phyloP scores from a whole-genome alignment of 331 rosid species.

The Spiraea crenata region DNA sequence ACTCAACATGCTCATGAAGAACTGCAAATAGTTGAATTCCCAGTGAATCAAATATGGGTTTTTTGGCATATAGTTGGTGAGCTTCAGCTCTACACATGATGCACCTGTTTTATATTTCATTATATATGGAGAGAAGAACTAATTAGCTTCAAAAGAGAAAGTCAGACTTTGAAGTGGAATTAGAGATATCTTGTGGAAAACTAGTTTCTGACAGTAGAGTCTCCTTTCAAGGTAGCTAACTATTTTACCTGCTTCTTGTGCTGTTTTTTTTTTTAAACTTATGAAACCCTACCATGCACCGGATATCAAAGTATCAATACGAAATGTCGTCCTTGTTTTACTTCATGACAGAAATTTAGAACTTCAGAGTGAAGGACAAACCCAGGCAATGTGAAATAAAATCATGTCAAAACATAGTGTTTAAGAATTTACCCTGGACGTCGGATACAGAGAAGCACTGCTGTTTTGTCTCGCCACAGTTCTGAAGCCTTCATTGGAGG shows the following conservation, averaged over 20 bases:
- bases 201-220: neutral
- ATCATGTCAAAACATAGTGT: neutral
- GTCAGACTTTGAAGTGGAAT: neutral
- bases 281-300: neutral
- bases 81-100: conserved; percentile 99
- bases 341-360: neutral
- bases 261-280: conserved; percentile 1
- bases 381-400: conserved; percentile 16
- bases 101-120: conserved; percentile 64
- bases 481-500: conserved; percentile 85
- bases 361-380: neutral
- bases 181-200: neutral
- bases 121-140: conserved; percentile 14
- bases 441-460: conserved; percentile 73
- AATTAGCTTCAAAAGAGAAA: conserved; percentile 13
- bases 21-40: conserved; percentile 78
- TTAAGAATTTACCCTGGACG: conserved; percentile 76
- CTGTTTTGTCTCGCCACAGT: conserved; percentile 67
- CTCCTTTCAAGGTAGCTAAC: neutral
- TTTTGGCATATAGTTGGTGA: conserved; percentile 71
- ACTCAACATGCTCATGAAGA: conserved; percentile 72
- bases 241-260: neutral
- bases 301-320: neutral
- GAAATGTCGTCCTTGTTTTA: neutral
- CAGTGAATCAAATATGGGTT: conserved; percentile 81